These are phyloP conservation scores for Syncephalastrum monosporum DNA, from an alignment of 371 early-diverging fungal species.

Conservation along the genomic window DNA sequence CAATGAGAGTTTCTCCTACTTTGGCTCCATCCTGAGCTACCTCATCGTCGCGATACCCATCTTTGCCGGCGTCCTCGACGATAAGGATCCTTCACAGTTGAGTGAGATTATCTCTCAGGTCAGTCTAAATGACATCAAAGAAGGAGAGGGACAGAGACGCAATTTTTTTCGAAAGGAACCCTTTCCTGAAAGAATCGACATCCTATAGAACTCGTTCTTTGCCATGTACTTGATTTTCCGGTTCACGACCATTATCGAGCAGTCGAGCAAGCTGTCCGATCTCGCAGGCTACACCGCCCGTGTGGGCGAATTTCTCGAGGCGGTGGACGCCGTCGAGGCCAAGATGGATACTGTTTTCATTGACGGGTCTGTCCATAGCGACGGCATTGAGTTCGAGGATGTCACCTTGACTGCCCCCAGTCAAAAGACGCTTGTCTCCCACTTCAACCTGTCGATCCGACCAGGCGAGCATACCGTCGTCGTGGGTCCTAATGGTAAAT, in stretches of 20 bases:
- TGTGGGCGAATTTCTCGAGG: slow-evolving; percentile 80
- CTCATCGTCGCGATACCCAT: slow-evolving; percentile 82
- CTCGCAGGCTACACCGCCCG: slow-evolving; percentile 87
- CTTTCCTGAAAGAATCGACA: too few relatives aligned
- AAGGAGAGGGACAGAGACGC: too few relatives aligned
- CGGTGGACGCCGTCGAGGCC: slow-evolving; percentile 49
- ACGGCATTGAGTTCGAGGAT: slow-evolving; percentile 35
- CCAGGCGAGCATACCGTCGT: slow-evolving; percentile 63
- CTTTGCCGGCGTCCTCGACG: slow-evolving; percentile 76
- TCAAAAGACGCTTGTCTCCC: slow-evolving; percentile 36
- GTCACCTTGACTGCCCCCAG: slow-evolving; percentile 34
- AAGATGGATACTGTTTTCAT: slow-evolving; percentile 47
- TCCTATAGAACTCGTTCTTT: slow-evolving; percentile 65
- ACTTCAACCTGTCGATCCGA: slow-evolving; percentile 48
- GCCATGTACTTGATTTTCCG: slow-evolving; percentile 73
- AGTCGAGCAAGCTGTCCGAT: slow-evolving; percentile 65
- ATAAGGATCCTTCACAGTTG: slow-evolving; percentile 61
- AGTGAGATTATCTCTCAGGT: slow-evolving; percentile 75
- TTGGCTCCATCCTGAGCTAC: slow-evolving; percentile 84
- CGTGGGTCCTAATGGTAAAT: slow-evolving; percentile 68
- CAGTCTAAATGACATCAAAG: background rate
- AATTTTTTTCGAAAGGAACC: too few relatives aligned
- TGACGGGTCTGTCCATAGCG: slow-evolving; percentile 28
- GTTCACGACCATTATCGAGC: slow-evolving; percentile 76
- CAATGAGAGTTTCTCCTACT: slow-evolving; percentile 72